Conservation (phyloP, 129 eudicot species). For the Flaveria bidentis region DNA sequence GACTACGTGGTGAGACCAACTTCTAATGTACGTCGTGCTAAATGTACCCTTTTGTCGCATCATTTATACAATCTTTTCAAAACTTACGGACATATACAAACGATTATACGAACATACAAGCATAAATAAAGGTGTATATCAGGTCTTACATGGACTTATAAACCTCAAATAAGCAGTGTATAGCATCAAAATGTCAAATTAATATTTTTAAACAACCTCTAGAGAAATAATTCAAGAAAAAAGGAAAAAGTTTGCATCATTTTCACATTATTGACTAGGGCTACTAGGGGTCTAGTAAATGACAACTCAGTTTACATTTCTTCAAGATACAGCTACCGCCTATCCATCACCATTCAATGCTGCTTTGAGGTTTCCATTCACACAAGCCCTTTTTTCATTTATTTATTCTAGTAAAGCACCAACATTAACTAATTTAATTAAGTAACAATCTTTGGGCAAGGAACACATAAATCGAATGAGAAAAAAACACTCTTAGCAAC, state of each 20-base stretch:
- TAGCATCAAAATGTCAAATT: too few relatives aligned
- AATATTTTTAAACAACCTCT: too few relatives aligned
- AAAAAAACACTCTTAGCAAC: background rate
- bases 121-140: too few relatives aligned
- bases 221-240: too few relatives aligned
- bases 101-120: too few relatives aligned
- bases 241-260: slow-evolving; percentile 22
- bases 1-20: slow-evolving; percentile 9
- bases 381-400: slow-evolving; percentile 24
- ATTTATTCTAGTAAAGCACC: background rate
- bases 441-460: background rate
- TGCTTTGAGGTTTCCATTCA: slow-evolving; percentile 7
- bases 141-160: too few relatives aligned
- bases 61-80: too few relatives aligned
- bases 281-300: slow-evolving; percentile 25
- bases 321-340: slow-evolving; percentile 25
- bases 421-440: background rate
- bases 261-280: slow-evolving; percentile 24
- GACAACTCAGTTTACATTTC: slow-evolving; percentile 33
- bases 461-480: slow-evolving; percentile 8
- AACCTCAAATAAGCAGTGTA: too few relatives aligned
- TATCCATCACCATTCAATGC: background rate
- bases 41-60: too few relatives aligned
- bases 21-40: slow-evolving; percentile 21
- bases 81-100: too few relatives aligned